A percentile compares a stretch with the other conserved stretches of the same genome.
Conservation (phyloP, 805 yeast species). For the Kluyveromyces aestuarii region DNA sequence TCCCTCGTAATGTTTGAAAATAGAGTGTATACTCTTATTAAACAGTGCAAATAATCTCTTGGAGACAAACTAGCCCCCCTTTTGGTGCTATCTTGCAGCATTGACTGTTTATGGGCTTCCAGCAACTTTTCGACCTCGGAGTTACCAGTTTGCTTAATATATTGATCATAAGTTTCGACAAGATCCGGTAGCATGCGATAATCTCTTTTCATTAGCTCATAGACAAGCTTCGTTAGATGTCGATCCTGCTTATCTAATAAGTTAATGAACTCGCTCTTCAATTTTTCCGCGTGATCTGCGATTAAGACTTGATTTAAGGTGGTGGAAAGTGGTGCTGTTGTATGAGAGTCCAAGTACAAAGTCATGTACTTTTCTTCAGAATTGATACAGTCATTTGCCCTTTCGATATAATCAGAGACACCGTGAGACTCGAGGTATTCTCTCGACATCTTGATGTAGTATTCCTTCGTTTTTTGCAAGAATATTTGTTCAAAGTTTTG, state of each 20-base stretch:
- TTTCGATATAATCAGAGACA: conserved; percentile 83
- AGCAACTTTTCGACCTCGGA: conserved; percentile 19
- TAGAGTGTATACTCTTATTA: conserved; percentile 59
- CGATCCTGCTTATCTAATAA: conserved; percentile 54
- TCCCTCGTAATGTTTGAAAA: conserved; percentile 33
- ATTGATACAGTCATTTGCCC: conserved; percentile 70
- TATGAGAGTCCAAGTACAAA: conserved; percentile 75
- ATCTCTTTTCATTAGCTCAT: conserved; percentile 64
- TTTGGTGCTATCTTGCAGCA: conserved; percentile 8
- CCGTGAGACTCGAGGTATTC: conserved; percentile 62
- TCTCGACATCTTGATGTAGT: conserved; percentile 48
- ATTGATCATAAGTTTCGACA: conserved; percentile 60
- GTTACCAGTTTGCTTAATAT: conserved; percentile 59
- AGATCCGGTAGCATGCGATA: conserved; percentile 72
- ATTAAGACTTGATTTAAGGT: conserved; percentile 70
- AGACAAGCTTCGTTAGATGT: conserved; percentile 71
- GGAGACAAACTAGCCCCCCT: conserved; percentile 33
- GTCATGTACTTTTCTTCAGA: conserved; percentile 78
- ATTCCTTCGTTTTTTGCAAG: conserved; percentile 53
- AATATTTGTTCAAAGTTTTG: conserved; percentile 72
- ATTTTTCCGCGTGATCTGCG: conserved; percentile 62
- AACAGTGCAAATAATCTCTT: conserved; percentile 66
- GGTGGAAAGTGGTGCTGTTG: conserved; percentile 67
- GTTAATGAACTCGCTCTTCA: conserved; percentile 69
- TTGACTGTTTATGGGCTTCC: conserved; percentile 28